A percentile compares a stretch with the other conserved stretches of the same genome.
phyloP scores from a whole-genome alignment of 2,329 filamentous ascomycete species.

The Trichoderma sp. region DNA sequence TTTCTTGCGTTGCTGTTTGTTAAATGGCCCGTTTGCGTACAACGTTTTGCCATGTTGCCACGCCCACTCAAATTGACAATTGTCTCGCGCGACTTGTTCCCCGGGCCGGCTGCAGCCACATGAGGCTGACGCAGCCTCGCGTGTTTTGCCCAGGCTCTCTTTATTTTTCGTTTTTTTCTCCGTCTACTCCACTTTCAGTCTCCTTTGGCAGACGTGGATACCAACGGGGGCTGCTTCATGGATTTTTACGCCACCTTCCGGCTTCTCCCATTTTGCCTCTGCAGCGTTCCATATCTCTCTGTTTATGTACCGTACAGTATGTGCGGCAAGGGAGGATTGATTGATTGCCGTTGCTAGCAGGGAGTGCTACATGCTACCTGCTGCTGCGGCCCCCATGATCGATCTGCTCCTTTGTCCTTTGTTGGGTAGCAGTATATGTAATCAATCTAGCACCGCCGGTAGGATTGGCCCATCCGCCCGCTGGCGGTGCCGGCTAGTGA shows the following conservation, averaged over 20 bases:
- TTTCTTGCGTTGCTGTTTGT: neutral
- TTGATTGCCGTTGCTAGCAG: neutral
- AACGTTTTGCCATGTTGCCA: neutral
- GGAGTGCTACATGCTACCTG: neutral
- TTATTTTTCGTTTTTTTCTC: neutral
- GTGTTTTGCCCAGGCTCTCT: neutral
- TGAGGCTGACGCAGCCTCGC: conserved; percentile 17
- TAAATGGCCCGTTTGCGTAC: neutral
- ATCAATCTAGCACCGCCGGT: neutral
- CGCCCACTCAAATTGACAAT: too few relatives aligned
- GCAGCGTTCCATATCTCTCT: neutral
- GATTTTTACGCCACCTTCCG: neutral
- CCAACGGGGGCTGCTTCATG: neutral
- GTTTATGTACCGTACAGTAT: too few relatives aligned
- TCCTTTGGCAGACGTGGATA: neutral
- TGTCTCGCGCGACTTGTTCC: neutral
- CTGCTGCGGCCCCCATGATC: neutral
- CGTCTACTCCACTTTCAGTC: neutral
- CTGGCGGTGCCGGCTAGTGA: neutral
- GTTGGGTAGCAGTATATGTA: neutral
- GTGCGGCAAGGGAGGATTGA: neutral
- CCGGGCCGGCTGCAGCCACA: conserved; percentile 5
- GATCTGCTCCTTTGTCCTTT: neutral
- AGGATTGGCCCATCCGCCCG: conserved; percentile 5
- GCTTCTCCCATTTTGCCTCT: neutral